Evolutionary conservation across 2,329 filamentous ascomycete species (phyloP).

Genomic region (Teratosphaeria epicoccoides): DNA sequence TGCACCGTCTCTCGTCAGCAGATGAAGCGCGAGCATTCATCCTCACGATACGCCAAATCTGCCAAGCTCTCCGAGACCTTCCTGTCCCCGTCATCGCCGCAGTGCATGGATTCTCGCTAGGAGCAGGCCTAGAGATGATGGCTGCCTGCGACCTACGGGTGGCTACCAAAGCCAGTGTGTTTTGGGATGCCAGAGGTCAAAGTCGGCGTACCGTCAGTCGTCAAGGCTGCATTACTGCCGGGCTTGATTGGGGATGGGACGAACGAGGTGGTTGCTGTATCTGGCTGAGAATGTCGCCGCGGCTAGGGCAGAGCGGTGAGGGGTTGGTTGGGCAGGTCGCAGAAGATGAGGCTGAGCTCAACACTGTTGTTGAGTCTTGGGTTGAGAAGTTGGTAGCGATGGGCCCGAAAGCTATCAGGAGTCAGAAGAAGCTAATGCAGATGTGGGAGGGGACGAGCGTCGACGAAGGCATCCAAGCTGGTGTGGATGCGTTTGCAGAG

Average conservation of each 20-base stretch:
- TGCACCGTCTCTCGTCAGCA: conserved; percentile 14
- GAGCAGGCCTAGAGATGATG: conserved; percentile 28
- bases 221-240: conserved; percentile 30
- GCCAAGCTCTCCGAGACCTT: conserved; percentile 25
- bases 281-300: conserved; percentile 28
- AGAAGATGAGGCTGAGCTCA: conserved; percentile 17
- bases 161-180: conserved; percentile 22
- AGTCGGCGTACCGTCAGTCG: conserved; percentile 30
- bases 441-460: conserved; percentile 18
- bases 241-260: conserved; percentile 29
- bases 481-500: conserved; percentile 17
- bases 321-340: conserved; percentile 29
- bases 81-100: conserved; percentile 30
- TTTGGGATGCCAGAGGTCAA: conserved; percentile 33
- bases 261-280: conserved; percentile 27
- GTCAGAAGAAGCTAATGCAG: conserved; percentile 24
- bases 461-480: conserved; percentile 15
- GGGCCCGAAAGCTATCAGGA: conserved; percentile 24
- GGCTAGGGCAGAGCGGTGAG: conserved; percentile 24
- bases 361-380: conserved; percentile 26
- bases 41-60: conserved; percentile 23
- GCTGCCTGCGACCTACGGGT: conserved; percentile 30
- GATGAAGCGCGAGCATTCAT: conserved; percentile 29
- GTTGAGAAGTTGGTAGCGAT: conserved; percentile 19
- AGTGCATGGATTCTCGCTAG: conserved; percentile 30